Conservation (phyloP, 2,329 filamentous ascomycete species). For the Graphium sp. region DNA sequence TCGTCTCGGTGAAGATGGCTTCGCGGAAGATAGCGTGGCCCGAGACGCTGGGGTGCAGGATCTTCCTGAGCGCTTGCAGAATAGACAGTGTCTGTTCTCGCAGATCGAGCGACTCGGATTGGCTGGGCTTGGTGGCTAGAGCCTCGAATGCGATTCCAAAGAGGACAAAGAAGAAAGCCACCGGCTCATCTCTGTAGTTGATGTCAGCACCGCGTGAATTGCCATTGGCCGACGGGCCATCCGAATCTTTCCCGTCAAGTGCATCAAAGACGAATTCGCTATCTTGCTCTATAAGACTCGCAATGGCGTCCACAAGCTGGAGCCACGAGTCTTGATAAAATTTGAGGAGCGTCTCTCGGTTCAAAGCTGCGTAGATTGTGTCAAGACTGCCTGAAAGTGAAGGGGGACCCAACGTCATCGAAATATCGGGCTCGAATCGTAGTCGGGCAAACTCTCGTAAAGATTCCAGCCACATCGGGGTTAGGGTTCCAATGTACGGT, state of each 20-base stretch:
- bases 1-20: conserved; percentile 89
- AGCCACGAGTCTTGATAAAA: conserved; percentile 98
- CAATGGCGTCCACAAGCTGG: conserved; percentile 91
- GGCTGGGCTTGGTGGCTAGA: conserved; percentile 57
- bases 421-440: conserved; percentile 93
- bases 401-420: conserved; percentile 68
- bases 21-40: conserved; percentile 95
- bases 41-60: conserved; percentile 82
- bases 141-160: conserved; percentile 96
- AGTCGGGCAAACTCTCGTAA: conserved; percentile 85
- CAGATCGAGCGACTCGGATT: conserved; percentile 36
- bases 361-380: conserved; percentile 85
- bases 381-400: conserved; percentile 75
- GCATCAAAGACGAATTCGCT: conserved; percentile 97
- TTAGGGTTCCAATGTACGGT: conserved; percentile 77
- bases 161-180: conserved; percentile 96
- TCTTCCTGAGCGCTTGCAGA: conserved; percentile 82
- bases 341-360: conserved; percentile 78
- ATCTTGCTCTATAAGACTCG: conserved; percentile 91
- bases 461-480: conserved; percentile 86
- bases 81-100: conserved; percentile 77
- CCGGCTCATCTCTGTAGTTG: conserved; percentile 94
- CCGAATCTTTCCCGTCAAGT: conserved; percentile 63
- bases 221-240: conserved; percentile 27
- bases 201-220: conserved; percentile 49